Conservation (phyloP, 106 monocot genomes). For the Dendrobium officinale region DNA sequence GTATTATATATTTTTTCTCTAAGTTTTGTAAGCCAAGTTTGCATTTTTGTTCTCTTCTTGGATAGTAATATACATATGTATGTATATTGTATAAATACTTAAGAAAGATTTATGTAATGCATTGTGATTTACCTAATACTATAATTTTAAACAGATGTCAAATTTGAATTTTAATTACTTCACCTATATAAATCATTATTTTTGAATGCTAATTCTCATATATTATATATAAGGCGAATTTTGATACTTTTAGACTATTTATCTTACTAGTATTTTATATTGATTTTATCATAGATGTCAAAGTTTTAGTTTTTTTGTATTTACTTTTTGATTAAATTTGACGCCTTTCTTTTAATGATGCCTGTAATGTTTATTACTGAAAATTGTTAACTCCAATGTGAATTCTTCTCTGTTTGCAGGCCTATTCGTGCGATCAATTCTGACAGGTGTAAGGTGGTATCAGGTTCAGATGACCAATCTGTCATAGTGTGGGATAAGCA, state of each 20-base stretch:
- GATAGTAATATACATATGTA: background rate
- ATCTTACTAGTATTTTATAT: background rate
- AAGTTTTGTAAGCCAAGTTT: too few species aligned
- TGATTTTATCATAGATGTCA: background rate
- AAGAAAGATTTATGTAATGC: background rate
- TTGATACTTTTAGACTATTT: background rate
- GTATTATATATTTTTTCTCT: background rate
- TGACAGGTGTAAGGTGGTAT: slow-evolving; percentile 88
- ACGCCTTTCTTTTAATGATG: background rate
- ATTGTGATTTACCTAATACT: too few species aligned
- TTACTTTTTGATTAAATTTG: background rate
- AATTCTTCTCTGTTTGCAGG: slow-evolving; percentile 34
- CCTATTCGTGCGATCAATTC: slow-evolving; percentile 87
- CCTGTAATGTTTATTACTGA: background rate
- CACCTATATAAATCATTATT: background rate
- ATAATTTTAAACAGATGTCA: too few species aligned
- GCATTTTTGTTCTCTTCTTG: too few species aligned
- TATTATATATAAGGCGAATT: background rate
- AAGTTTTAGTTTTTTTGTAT: background rate
- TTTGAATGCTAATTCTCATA: background rate
- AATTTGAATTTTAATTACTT: too few species aligned
- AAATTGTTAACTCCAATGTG: background rate
- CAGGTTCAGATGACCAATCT: slow-evolving; percentile 96
- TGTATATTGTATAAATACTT: background rate
- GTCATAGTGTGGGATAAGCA: slow-evolving; percentile 99